Evolutionary conservation across 1,284 basidiomycete species (phyloP), one percentile per base, ranked within the genome.

Genomic region (Paramarasmius palmivorus): DNA sequence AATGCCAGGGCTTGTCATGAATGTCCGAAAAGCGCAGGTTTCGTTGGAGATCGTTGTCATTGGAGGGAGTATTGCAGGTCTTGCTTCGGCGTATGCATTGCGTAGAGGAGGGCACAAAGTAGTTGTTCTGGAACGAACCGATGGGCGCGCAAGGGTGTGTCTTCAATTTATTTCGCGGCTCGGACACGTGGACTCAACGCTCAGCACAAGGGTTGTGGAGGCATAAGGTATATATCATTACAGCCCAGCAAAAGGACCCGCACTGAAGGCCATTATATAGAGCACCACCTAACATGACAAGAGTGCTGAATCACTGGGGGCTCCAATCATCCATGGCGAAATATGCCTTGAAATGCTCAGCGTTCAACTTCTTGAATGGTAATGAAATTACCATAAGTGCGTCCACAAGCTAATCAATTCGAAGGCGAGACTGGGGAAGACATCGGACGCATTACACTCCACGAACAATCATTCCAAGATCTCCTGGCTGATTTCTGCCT

Each of bases 201-300:
- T 17, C 45, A 22, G 10, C 35, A 26, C n/a, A 29, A 75, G 71
- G 71, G 70, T 58, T 59, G 54, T 50, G 69, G 69, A 22, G 68
- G 68, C 36, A 52, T 71, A 42, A 64, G 71, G 71, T 73, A 32
- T 32, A 71, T 73, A 32, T 32, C 7, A 12, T 32, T 32, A 32
- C 29, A 32, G 7, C 29, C 29, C 7, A 32, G 29, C 12, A 6
- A 32, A 6, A 6, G 29, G 12, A 6, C 12, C 29, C 7, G 12
- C 29, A 6, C 29, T 32, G 6, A 12, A 32, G 29, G 12, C 29
- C 12, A 6, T 32, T 32, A 32, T 32, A 32, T 32, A 68, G 68
- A n/a, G 64, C 70, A 0, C 69, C 73, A 2, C 76, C 78, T 1
- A 73, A 76, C 50, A 75, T 78, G 73, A 78, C 75, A 3, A 66